phyloP scores from a whole-genome alignment of 345 rosid species.

The Isatis tinctoria region DNA sequence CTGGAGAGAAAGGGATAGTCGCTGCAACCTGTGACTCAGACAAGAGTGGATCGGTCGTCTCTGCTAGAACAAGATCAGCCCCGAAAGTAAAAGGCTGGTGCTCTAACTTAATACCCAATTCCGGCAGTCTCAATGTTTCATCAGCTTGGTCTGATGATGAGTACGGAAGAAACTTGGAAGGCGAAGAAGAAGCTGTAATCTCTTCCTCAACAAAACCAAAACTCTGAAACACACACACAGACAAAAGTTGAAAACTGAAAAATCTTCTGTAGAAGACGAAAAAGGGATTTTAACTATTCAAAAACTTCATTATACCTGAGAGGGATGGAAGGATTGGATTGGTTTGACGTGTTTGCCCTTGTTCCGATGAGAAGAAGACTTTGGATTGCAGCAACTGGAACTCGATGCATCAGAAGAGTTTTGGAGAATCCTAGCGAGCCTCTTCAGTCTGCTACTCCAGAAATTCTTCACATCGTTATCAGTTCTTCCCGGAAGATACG shows the following conservation, averaged over 20 bases:
- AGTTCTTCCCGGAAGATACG: conserved; percentile 75
- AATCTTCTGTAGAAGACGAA: background rate
- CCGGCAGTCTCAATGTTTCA: conserved; percentile 32
- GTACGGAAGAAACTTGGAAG: conserved; percentile 21
- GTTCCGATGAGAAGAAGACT: conserved; percentile 9
- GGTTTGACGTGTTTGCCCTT: conserved; percentile 20
- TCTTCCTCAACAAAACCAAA: conserved; percentile 42
- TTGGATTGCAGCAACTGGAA: conserved; percentile 17
- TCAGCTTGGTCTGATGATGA: conserved; percentile 29
- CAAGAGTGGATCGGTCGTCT: conserved; percentile 3
- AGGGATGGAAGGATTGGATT: background rate
- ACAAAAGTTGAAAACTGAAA: background rate
- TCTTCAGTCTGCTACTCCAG: conserved; percentile 93
- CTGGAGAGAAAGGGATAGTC: conserved; percentile 42
- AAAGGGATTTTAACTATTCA: background rate
- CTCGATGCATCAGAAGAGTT: conserved; percentile 39
- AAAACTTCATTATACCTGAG: background rate
- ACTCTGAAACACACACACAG: conserved; percentile 8
- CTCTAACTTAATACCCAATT: conserved; percentile 23
- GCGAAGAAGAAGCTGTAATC: conserved; percentile 14
- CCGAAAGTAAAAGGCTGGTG: conserved; percentile 34
- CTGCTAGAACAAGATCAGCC: conserved; percentile 16
- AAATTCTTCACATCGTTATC: conserved; percentile 96
- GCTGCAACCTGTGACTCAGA: conserved; percentile 22
- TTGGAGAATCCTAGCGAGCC: conserved; percentile 69